Base-by-base conservation (phyloP, 208 protist genomes). In the Endotrypanum monterogeii region DNA sequence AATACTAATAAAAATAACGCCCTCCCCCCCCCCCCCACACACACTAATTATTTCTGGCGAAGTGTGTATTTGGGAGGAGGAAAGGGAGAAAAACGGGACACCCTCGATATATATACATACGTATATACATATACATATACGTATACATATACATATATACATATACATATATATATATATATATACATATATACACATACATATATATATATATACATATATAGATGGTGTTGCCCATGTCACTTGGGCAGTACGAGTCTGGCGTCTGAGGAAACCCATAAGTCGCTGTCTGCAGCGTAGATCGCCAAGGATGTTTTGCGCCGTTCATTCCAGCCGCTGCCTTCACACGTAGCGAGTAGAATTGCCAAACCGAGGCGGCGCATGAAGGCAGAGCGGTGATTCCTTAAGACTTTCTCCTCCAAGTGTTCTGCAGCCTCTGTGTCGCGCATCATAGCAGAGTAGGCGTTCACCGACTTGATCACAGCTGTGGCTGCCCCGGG, bases 231-330 rank as follows among this genome's bases (percentile, higher is more conserved):
- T 9, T 46, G 3, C 41, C 41, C 41, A 46, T 3, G 18, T 65
- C n/a, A 65, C 11, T 65, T 23, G 0, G 1, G 18, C 6, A 2
- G 32, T 3, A 71, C 71, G 11, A 79, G n/a, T n/a, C 41, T 30
- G 14, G 79, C 79, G 25, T 75, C 62, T 0, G 67, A 70, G n/a
- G 68, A 78, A 32, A 84, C 79, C 69, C 74, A 84, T 54, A 67
- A 9, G 41, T 84, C 73, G 8, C 14, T 28, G 51, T 84, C 79
- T 0, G 32, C 23, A 25, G 28, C 18, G 58, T 84, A 84, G 16
- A 30, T 12, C 6, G 8, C 41, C 30, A 84, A 35, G 16, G 57
- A 67, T 5, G 25, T 32, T 12, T 37, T 55, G 1, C 67, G 56
- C 18, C 52, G 69, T 0, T 52, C 39, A 5, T 25, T 74, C 74